These are phyloP conservation scores for Thielaviopsis ethacetica DNA, from an alignment of 2,329 filamentous ascomycete species.

Conservation along the genomic window DNA sequence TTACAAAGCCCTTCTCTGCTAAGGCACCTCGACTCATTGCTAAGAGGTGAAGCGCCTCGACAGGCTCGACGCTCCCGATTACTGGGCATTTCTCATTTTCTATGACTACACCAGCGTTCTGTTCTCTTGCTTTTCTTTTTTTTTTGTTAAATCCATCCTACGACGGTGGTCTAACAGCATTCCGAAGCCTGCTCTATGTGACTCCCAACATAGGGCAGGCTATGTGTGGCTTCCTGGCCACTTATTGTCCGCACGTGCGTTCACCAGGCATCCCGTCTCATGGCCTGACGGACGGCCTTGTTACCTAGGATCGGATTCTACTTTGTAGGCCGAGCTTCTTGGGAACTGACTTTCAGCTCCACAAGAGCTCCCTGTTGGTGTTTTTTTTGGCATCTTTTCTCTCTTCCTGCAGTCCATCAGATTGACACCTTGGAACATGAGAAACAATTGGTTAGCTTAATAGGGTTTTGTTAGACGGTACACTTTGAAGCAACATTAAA, in stretches of 20 bases:
- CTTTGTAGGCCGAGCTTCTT: neutral
- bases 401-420: neutral
- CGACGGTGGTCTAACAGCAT: too few species aligned
- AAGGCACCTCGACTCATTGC: neutral
- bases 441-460: neutral
- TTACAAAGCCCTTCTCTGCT: neutral
- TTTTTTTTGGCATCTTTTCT: neutral
- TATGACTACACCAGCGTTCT: neutral
- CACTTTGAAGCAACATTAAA: neutral
- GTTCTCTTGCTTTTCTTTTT: neutral
- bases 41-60: neutral
- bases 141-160: too few species aligned
- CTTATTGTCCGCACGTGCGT: too few species aligned
- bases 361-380: neutral
- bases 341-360: neutral
- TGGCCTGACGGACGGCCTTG: too few species aligned
- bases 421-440: neutral
- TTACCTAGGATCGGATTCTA: too few species aligned
- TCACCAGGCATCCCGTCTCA: too few species aligned
- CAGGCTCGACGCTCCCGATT: neutral
- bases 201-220: too few species aligned
- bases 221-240: too few species aligned
- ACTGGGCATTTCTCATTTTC: neutral
- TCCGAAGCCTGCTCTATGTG: neutral
- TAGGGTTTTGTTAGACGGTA: neutral